Evolutionary conservation across 768 basidiomycete species (phyloP), one percentile per base, ranked within the genome.

Genomic region (Mycena maculata): DNA sequence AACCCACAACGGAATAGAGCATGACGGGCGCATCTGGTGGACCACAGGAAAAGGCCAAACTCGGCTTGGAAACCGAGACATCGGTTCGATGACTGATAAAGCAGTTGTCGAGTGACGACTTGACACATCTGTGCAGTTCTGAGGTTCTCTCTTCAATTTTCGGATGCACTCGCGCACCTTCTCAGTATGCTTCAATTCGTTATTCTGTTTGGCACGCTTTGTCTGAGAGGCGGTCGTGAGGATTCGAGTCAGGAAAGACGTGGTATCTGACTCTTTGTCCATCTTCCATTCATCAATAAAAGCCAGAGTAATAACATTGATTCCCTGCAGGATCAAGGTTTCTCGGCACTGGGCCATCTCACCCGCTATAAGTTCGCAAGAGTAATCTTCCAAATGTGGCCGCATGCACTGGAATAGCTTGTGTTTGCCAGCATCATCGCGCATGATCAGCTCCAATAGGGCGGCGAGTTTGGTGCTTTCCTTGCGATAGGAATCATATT

Each of bases 41-140:
- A 22, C 59, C 60, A 69, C 16, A 72, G 42, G 52, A 69, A 72
- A 8, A 72, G 60, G 2, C 63, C 61, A 18, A 66, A 63, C 9
- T 36, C 49, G 12, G 68, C 62, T 25, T 65, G 61, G 23, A 62
- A 69, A 12, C 13, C 65, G 6, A 70, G 20, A 31, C 71, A 70
- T 27, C 27, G 60, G 10, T 64, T 58, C 3, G 55, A 58, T 3
- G 22, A 50, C 18, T 49, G 56, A 30, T 50, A 59, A 1, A 54
- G 22, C 0, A 62, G 15, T 39, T 62, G 50, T 11, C 42, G 50
- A 0, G 60, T 62, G 5, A 62, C 31, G 9, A 62, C 60, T 15
- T 33, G 38, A 22, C 60, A 62, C 42, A 62, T 53, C 49, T 62
- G 39, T 16, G 2, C 30, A 18, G 12, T 18, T 4, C 36, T 11